Evolutionary conservation across 306 rosid species (phyloP).

Genomic region (Quercus agrifolia): DNA sequence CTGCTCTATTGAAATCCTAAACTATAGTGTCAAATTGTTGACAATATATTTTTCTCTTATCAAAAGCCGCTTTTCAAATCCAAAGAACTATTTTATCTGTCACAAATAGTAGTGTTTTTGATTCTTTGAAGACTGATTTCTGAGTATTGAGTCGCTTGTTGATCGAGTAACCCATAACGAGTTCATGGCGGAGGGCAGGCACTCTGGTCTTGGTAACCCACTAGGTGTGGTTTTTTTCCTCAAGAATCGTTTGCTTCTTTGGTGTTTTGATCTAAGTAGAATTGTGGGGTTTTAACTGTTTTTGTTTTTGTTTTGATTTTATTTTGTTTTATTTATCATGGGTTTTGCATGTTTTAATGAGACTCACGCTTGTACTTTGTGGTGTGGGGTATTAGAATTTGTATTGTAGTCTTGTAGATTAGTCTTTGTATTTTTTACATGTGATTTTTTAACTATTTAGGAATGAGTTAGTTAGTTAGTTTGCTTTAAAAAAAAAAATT

Average conservation of each 20-base stretch:
- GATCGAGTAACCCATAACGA: neutral
- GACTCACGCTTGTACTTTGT: neutral
- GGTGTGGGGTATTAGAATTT: too few relatives aligned
- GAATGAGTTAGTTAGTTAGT: too few relatives aligned
- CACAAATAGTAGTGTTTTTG: neutral
- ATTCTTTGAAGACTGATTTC: neutral
- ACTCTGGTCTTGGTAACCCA: constrained; percentile 29
- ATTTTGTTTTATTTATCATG: neutral
- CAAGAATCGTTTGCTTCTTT: neutral
- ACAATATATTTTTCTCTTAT: neutral
- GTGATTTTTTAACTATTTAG: too few relatives aligned
- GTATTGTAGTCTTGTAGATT: too few relatives aligned
- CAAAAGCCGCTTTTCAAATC: too few relatives aligned
- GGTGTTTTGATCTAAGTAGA: neutral
- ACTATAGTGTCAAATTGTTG: too few relatives aligned
- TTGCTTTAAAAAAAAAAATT: too few relatives aligned
- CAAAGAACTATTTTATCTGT: neutral
- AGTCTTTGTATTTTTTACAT: too few relatives aligned
- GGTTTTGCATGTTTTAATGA: neutral
- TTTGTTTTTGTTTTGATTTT: neutral
- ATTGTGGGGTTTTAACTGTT: neutral
- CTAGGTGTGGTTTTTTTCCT: neutral
- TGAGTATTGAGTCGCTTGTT: neutral
- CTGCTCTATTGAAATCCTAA: too few relatives aligned
- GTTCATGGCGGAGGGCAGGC: constrained; percentile 43